Conservation (phyloP, 768 basidiomycete genomes). For the Collybia sp. region DNA sequence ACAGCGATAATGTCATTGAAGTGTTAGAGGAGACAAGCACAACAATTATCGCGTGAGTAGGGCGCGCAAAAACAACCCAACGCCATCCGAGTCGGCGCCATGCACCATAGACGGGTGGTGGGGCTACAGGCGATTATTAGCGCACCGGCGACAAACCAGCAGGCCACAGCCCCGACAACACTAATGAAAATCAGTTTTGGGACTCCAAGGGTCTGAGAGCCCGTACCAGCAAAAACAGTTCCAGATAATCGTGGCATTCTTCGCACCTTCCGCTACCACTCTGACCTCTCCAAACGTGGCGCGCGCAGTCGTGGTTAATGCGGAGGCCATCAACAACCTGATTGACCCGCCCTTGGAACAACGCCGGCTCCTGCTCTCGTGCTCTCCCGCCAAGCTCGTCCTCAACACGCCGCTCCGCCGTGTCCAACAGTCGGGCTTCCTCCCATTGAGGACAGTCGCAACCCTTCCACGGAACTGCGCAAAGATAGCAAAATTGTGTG, state of each 20-base stretch:
- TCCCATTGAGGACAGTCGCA: conserved; percentile 66
- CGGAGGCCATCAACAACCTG: conserved; percentile 33
- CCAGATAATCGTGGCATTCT: conserved; percentile 35
- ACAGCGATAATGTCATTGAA: too few relatives aligned
- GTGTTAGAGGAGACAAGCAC: too few relatives aligned
- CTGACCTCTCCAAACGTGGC: conserved; percentile 37
- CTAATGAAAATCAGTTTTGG: conserved; percentile 12
- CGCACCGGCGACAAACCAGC: conserved; percentile 33
- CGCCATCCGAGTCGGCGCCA: too few relatives aligned
- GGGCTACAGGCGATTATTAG: conserved; percentile 26
- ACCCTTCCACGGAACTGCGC: conserved; percentile 56
- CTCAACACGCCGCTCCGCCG: conserved; percentile 44
- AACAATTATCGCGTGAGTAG: too few relatives aligned
- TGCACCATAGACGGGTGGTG: too few relatives aligned
- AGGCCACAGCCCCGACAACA: conserved; percentile 29
- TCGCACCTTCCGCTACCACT: conserved; percentile 42
- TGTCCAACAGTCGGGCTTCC: conserved; percentile 34
- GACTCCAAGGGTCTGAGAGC: not conserved
- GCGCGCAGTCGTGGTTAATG: conserved; percentile 49
- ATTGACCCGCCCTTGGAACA: conserved; percentile 24
- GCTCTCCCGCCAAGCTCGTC: conserved; percentile 26
- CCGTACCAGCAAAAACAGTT: conserved; percentile 46
- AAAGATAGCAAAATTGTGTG: conserved; percentile 61
- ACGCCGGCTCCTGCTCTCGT: conserved; percentile 17
- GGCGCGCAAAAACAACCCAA: too few relatives aligned